phyloP scores from a whole-genome alignment of 345 rosid species.

The Gossypium mustelinum region DNA sequence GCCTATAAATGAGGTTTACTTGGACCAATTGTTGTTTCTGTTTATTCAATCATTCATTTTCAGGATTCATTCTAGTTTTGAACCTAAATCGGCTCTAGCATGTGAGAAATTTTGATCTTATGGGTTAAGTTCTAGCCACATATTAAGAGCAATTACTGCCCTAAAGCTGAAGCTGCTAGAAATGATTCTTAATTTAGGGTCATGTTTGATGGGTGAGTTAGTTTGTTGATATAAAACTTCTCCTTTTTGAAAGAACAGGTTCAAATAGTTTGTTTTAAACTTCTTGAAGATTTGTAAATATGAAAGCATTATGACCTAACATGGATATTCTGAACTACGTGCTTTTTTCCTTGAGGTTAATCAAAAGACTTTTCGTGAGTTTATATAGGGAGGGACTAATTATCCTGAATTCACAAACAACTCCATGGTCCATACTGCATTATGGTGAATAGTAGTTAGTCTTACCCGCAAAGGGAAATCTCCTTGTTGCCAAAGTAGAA shows the following conservation, averaged over 20 bases:
- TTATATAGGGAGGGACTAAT: no score
- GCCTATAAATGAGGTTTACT: conserved; percentile 6
- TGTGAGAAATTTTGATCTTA: background rate
- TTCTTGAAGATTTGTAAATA: background rate
- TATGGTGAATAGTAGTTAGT: no score
- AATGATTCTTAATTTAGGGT: background rate
- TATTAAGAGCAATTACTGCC: background rate
- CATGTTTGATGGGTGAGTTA: background rate
- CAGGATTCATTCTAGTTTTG: background rate
- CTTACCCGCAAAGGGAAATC: no score
- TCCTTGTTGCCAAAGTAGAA: background rate
- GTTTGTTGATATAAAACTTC: background rate
- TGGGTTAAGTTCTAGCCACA: background rate
- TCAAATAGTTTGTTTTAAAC: background rate
- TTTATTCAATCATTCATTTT: background rate
- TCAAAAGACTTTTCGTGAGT: background rate
- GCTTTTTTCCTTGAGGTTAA: background rate
- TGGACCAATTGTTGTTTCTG: background rate
- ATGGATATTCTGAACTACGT: background rate
- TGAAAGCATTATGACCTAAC: background rate
- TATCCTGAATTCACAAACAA: no score
- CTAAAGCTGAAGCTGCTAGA: background rate
- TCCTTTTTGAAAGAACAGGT: background rate
- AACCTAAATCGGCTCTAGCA: background rate
- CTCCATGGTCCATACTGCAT: no score